Evolutionary conservation across 306 rosid species (phyloP).

Genomic region (Trifolium fragiferum): DNA sequence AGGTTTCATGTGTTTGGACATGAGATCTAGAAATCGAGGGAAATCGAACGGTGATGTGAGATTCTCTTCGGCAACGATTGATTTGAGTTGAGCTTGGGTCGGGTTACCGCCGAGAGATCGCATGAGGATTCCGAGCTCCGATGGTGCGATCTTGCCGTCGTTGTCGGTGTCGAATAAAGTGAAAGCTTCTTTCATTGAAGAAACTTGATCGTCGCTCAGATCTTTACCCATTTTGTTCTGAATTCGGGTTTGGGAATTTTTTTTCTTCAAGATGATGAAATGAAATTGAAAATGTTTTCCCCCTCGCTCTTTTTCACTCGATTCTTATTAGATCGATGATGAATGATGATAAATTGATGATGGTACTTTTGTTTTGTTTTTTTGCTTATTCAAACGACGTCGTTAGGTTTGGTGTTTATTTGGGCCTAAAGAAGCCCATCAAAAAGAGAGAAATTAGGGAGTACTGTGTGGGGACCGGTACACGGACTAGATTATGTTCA

Average conservation of each 20-base stretch:
- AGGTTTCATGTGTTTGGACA: constrained; percentile 93
- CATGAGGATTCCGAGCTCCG: constrained; percentile 98
- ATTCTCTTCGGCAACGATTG: constrained; percentile 79
- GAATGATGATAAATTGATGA: background rate
- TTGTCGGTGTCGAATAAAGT: constrained; percentile 86
- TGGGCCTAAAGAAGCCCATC: background rate
- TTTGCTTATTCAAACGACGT: constrained; percentile 15
- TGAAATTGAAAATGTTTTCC: constrained; percentile 25
- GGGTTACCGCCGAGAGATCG: constrained; percentile 97
- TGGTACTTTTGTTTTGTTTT: background rate
- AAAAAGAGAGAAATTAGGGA: too few relatives aligned
- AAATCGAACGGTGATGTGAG: constrained; percentile 85
- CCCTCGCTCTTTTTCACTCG: background rate
- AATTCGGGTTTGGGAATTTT: constrained; percentile 30
- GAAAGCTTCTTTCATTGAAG: constrained; percentile 97
- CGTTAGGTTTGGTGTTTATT: background rate
- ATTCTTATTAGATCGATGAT: background rate
- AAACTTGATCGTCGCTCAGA: constrained; percentile 90
- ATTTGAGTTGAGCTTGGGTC: constrained; percentile 93
- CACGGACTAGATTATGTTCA: background rate
- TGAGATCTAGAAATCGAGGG: constrained; percentile 80
- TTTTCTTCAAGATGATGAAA: background rate
- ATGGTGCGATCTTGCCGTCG: constrained; percentile 91
- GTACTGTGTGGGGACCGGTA: too few relatives aligned
- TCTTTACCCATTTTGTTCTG: constrained; percentile 73